phyloP scores from a whole-genome alignment of 2,329 filamentous ascomycete genomes.

The Zymoseptoria passerinii region DNA sequence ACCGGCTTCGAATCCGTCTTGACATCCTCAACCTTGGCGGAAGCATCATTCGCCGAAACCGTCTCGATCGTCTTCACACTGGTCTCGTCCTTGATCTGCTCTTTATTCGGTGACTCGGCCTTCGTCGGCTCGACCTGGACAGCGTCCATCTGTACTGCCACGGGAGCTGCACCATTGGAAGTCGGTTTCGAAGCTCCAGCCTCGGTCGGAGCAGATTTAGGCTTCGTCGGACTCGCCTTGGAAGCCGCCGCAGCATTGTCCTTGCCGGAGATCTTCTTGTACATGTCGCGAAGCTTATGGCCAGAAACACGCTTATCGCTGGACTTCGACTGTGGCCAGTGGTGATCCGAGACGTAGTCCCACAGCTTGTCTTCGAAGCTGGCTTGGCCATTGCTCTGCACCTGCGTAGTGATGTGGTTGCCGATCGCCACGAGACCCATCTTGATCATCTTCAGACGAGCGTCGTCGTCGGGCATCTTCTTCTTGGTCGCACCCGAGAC shows the following conservation, averaged over 20 bases:
- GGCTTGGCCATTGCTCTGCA: constrained; percentile 17
- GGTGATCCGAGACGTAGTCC: constrained; percentile 28
- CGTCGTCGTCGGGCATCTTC: constrained; percentile 54
- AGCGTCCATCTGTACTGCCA: background rate
- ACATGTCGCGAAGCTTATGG: constrained; percentile 30
- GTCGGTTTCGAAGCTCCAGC: constrained; percentile 1
- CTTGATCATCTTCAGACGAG: constrained; percentile 54
- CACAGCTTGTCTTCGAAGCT: constrained; percentile 27
- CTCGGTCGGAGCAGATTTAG: constrained; percentile 6
- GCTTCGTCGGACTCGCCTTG: constrained; percentile 15
- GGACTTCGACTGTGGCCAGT: constrained; percentile 32
- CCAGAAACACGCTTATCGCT: constrained; percentile 28
- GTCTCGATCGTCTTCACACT: background rate
- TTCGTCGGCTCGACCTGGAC: constrained; percentile 1
- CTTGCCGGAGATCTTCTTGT: constrained; percentile 29
- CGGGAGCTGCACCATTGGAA: constrained; percentile 8
- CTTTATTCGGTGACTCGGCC: background rate
- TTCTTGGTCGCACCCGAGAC: constrained; percentile 55
- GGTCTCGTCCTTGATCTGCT: background rate
- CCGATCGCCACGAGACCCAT: constrained; percentile 54
- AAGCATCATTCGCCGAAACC: background rate
- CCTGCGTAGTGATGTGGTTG: constrained; percentile 49
- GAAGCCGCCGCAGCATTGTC: constrained; percentile 11
- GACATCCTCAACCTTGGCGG: background rate
- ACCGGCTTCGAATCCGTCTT: background rate